These are phyloP conservation scores for Colletotrichum liaoningense DNA, from an alignment of 2,329 filamentous ascomycete genomes.

Conservation along the genomic window DNA sequence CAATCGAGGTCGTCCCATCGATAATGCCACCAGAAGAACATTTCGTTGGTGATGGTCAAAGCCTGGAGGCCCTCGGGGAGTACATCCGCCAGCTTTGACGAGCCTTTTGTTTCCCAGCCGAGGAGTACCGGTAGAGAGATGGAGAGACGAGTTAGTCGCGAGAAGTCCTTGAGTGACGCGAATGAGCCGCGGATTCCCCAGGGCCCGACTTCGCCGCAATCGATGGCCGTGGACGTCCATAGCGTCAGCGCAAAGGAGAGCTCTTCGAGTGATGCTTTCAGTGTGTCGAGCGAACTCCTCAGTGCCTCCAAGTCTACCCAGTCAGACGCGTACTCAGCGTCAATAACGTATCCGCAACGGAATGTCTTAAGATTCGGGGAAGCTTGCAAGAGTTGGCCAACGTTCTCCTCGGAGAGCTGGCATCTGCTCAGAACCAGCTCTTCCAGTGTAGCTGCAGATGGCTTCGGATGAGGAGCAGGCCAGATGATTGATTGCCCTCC, in stretches of 20 bases:
- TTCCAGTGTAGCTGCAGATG: not conserved
- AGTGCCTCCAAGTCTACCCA: not conserved
- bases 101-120: not conserved
- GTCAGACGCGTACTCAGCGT: not conserved
- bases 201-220: slow-evolving; percentile 1
- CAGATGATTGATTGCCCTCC: not conserved
- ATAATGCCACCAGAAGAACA: slow-evolving; percentile 14
- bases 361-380: not conserved
- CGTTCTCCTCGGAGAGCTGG: not conserved
- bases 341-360: not conserved
- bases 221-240: slow-evolving; percentile 3
- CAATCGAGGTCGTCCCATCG: slow-evolving; percentile 10
- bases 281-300: not conserved
- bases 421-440: not conserved
- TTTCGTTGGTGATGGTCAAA: slow-evolving; percentile 4
- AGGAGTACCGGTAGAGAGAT: slow-evolving; percentile 8
- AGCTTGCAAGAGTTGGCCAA: not conserved
- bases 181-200: slow-evolving; percentile 7
- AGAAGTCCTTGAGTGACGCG: not conserved
- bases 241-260: not conserved
- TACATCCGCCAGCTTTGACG: not conserved
- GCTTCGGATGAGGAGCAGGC: not conserved
- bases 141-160: not conserved
- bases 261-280: slow-evolving; percentile 4
- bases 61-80: not conserved